Evolutionary conservation across 2,329 filamentous ascomycete species (phyloP).

Genomic region (Epichloe scottii): DNA sequence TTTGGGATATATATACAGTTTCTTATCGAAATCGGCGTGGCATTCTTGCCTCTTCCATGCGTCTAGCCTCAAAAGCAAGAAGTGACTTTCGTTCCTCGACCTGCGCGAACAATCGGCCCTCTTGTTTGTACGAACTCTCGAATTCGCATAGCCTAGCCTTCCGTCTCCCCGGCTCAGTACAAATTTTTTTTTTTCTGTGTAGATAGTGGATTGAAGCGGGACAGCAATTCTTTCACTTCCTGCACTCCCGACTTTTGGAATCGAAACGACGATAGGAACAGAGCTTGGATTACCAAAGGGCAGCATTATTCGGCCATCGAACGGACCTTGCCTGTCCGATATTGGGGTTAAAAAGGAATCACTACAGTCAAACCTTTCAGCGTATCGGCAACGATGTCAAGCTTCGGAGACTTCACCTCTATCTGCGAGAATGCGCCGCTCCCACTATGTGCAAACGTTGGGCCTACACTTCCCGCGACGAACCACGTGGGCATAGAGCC

Average conservation of each 20-base stretch:
- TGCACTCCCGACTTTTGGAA: background rate
- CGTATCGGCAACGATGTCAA: slow-evolving; percentile 45
- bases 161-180: background rate
- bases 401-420: slow-evolving; percentile 79
- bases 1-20: background rate
- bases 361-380: background rate
- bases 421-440: slow-evolving; percentile 79
- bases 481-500: slow-evolving; percentile 69
- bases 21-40: background rate
- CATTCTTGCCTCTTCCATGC: background rate
- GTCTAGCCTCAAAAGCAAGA: background rate
- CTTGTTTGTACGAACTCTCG: background rate
- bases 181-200: background rate
- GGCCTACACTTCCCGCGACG: slow-evolving; percentile 56
- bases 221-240: no score
- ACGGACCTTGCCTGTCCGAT: background rate
- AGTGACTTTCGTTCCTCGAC: background rate
- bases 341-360: background rate
- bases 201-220: background rate
- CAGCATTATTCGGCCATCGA: background rate
- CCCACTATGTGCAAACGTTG: slow-evolving; percentile 78
- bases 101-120: background rate
- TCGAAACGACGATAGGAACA: background rate
- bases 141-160: background rate
- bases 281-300: background rate